These are phyloP conservation scores for Heliamphora pulchella DNA, from an alignment of 179 eudicot genomes.

Conservation along the genomic window DNA sequence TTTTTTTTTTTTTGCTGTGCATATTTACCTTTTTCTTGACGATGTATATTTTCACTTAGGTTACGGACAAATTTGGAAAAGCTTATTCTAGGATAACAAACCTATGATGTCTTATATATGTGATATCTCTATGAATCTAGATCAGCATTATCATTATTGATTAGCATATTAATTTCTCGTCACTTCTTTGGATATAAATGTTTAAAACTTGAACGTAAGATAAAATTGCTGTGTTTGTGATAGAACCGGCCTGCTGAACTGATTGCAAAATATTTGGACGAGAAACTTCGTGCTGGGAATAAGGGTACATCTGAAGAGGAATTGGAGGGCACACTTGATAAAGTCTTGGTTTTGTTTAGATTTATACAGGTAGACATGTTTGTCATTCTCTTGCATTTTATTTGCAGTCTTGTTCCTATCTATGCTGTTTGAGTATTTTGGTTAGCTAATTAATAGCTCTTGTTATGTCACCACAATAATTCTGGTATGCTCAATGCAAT, in stretches of 20 bases:
- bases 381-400: too few species aligned
- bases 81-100: too few species aligned
- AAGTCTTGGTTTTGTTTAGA: slow-evolving; percentile 85
- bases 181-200: not conserved
- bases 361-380: slow-evolving; percentile 65
- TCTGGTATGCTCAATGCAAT: too few species aligned
- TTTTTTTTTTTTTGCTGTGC: too few species aligned
- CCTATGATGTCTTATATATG: too few species aligned
- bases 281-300: slow-evolving; percentile 98
- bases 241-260: slow-evolving; percentile 98
- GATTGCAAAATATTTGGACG: slow-evolving; percentile 93
- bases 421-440: not conserved
- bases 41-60: too few species aligned
- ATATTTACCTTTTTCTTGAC: too few species aligned
- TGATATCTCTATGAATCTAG: not conserved
- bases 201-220: not conserved
- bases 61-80: too few species aligned
- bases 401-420: not conserved
- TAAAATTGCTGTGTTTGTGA: slow-evolving; percentile 7
- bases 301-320: slow-evolving; percentile 99
- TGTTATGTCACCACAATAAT: not conserved
- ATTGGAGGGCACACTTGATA: slow-evolving; percentile 93
- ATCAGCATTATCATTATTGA: not conserved
- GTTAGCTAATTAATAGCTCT: not conserved
- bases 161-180: not conserved